phyloP scores from a whole-genome alignment of 768 basidiomycete genomes.

The Boletus pseudopeckii region DNA sequence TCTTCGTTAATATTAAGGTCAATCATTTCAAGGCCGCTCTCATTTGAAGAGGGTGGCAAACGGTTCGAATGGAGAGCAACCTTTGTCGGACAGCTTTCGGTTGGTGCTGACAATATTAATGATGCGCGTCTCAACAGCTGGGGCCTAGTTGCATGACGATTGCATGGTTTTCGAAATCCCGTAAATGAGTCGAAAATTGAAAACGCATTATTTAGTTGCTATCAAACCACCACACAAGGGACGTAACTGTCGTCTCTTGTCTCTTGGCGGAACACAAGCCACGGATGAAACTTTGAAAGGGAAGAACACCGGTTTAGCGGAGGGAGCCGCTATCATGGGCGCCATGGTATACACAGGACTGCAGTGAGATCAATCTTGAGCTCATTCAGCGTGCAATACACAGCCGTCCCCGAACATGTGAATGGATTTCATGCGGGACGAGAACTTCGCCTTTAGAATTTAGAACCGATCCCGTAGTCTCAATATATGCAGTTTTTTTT shows the following conservation, averaged over 20 bases:
- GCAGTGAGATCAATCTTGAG: too few species aligned
- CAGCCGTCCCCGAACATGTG: not conserved
- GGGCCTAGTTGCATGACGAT: not conserved
- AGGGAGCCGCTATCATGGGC: not conserved
- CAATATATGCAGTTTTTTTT: too few species aligned
- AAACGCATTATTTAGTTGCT: not conserved
- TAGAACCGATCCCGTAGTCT: not conserved
- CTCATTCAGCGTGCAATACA: not conserved
- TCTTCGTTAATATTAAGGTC: too few species aligned
- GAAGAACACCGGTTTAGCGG: not conserved
- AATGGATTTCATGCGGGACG: too few species aligned
- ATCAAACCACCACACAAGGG: constrained; percentile 3
- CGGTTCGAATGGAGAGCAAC: constrained; percentile 1
- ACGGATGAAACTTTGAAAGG: too few species aligned
- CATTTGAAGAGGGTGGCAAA: not conserved
- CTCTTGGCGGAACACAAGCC: constrained; percentile 1
- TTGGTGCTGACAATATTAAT: not conserved
- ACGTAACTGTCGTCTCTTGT: constrained; percentile 1
- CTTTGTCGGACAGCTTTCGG: constrained; percentile 1
- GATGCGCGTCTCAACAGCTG: not conserved
- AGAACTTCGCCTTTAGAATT: not conserved
- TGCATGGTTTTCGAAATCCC: constrained; percentile 1
- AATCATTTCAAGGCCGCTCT: not conserved
- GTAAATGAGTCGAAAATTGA: not conserved
- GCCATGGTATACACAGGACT: too few species aligned